A percentile compares a stretch with the other conserved stretches of the same genome.
These are phyloP conservation scores for Cunninghamia lanceolata DNA, from an alignment of 75 land plant genomes.

Conservation along the genomic window DNA sequence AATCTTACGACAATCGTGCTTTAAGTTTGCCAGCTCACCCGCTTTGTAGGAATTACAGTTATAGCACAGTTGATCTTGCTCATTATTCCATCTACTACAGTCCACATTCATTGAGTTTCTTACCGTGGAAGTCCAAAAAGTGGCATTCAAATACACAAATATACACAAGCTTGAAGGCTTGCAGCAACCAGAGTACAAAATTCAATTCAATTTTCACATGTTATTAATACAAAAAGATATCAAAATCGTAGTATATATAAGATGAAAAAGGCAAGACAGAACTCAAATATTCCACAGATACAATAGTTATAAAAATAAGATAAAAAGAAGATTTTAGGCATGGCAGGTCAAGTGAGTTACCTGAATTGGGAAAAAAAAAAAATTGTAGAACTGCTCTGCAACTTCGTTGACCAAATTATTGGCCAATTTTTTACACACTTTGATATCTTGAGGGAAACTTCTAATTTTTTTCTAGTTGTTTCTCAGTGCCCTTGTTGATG, in stretches of 20 bases:
- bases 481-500: conserved; percentile 45
- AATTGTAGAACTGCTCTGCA: conserved; percentile 18
- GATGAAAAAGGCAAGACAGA: neutral
- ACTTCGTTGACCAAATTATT: conserved; percentile 50
- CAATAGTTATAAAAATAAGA: neutral
- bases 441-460: conserved; percentile 51
- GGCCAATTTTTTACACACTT: conserved; percentile 42
- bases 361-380: conserved; percentile 59
- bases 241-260: neutral
- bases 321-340: neutral
- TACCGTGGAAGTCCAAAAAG: conserved; percentile 7
- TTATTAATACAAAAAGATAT: too few relatives aligned
- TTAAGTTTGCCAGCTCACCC: conserved; percentile 58
- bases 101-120: conserved; percentile 27
- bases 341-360: conserved; percentile 24
- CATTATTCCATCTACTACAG: conserved; percentile 54
- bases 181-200: conserved; percentile 98
- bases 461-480: conserved; percentile 41
- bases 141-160: conserved; percentile 26
- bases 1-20: conserved; percentile 64
- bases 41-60: conserved; percentile 72
- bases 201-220: too few relatives aligned
- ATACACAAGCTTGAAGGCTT: conserved; percentile 72
- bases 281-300: neutral
- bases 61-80: conserved; percentile 37